Percentiles rank a stretch among this genome's conserved stretches.
Evolutionary conservation across 2,329 filamentous ascomycete species (phyloP).

Genomic region (Ophiostoma piceae): DNA sequence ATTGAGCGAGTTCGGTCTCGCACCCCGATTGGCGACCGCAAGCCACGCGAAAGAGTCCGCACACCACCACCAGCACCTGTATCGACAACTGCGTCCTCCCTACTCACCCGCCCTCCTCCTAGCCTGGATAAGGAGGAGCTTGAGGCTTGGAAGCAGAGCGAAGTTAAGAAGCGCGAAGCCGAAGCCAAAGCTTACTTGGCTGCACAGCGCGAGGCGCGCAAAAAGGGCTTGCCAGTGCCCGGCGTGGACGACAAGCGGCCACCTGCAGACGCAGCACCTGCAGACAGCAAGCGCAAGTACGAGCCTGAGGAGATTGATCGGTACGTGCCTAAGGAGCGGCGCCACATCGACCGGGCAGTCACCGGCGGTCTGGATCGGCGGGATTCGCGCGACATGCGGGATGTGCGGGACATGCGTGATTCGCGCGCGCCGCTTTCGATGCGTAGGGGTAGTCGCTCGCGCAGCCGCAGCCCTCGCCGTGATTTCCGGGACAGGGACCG

Average conservation of each 20-base stretch:
- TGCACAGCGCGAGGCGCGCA: slow-evolving; percentile 55
- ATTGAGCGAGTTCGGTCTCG: not conserved
- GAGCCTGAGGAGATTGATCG: slow-evolving; percentile 43
- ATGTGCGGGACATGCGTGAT: slow-evolving; percentile 19
- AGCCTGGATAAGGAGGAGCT: slow-evolving; percentile 44
- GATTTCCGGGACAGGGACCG: slow-evolving; percentile 30
- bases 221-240: slow-evolving; percentile 53
- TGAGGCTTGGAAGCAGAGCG: slow-evolving; percentile 56
- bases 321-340: slow-evolving; percentile 43
- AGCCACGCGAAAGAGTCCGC: slow-evolving; percentile 10
- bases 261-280: slow-evolving; percentile 37
- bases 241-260: slow-evolving; percentile 50
- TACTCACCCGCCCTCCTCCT: slow-evolving; percentile 36
- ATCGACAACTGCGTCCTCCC: slow-evolving; percentile 7
- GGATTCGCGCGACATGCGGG: slow-evolving; percentile 21
- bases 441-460: slow-evolving; percentile 19
- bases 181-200: slow-evolving; percentile 61
- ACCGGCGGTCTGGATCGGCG: slow-evolving; percentile 25
- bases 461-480: slow-evolving; percentile 21
- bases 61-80: slow-evolving; percentile 17
- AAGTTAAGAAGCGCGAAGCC: slow-evolving; percentile 57
- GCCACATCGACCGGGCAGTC: slow-evolving; percentile 33
- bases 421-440: slow-evolving; percentile 23
- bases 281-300: slow-evolving; percentile 39
- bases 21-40: not conserved